Base-by-base conservation (phyloP, 176 grass and related monocot species). In the Elaeis guineensis region DNA sequence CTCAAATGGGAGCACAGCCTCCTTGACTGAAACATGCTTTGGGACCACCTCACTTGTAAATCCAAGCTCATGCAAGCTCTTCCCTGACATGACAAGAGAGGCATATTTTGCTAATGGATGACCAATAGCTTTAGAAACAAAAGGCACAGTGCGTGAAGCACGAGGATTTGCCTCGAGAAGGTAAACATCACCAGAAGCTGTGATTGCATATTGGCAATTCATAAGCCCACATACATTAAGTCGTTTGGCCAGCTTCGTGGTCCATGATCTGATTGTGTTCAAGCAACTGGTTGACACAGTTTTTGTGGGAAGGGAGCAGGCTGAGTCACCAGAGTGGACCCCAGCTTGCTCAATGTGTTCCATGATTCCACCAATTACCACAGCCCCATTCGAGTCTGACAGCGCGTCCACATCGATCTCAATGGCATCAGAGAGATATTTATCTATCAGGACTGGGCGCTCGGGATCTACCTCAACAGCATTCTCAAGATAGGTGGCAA, bases 321-420 rank as follows among this genome's bases (percentile, higher is more conserved):
- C 94, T 20, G 94, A 99, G 67, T 99, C 94, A 65, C 94, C 94
- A 23, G 94, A 99, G 75, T 99, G 94, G 23, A 99, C 64, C 69
- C 94, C 94, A 59, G 94, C 94, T 62, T 99, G 88, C 70, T 99
- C 94, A 63, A 99, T 99, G 56, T 99, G 94, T 79, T 99, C 88
- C 94, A 99, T 99, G 29, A 99, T 99, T 67, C 94, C 94, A 68
- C 94, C 94, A 59, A 99, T 99, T 28, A 99, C 94, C 28, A 99
- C 94, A 69, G 70, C 86, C 29, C 94, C 94, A 59, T 71, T 84
- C 25, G 35, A 83, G 78, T 99, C 94, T 1, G 88, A 77, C 29
- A 99, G 77, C 58, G 94, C 94, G 58, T 93, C 94, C 49, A 93
- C 75, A 86, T 99, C 94, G 70, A 93, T 93, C 82, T 99, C 94